Percentiles rank a stretch among this genome's conserved stretches.
These are phyloP conservation scores for Skeletonema grethae DNA, from an alignment of 108 stramenopile genomes.

Conservation along the genomic window DNA sequence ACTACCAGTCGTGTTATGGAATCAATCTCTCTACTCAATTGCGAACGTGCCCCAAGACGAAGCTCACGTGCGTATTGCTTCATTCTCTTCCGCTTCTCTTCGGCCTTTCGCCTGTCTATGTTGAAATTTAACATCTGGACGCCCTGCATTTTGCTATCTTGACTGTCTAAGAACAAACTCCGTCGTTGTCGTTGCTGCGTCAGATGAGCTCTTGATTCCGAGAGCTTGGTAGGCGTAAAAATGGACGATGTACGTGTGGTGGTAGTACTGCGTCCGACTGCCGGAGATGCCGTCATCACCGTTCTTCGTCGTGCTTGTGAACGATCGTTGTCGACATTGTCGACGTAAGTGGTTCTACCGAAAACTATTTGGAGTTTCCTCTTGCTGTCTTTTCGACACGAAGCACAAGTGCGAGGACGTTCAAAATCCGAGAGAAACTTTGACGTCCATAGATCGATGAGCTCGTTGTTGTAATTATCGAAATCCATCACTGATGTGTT, in stretches of 20 bases:
- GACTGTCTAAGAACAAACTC: constrained; percentile 9
- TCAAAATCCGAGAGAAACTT: constrained; percentile 37
- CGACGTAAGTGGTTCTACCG: constrained; percentile 26
- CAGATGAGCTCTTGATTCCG: constrained; percentile 26
- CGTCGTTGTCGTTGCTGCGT: constrained; percentile 8
- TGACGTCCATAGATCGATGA: constrained; percentile 45
- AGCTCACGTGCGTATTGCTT: constrained; percentile 45
- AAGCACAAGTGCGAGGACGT: constrained; percentile 13
- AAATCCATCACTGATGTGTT: neutral
- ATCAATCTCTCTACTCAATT: constrained; percentile 41
- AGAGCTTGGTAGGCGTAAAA: constrained; percentile 26
- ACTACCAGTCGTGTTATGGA: constrained; percentile 53
- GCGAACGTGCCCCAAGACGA: constrained; percentile 30
- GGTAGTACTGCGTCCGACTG: neutral
- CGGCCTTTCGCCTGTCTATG: constrained; percentile 33
- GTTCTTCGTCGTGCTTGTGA: constrained; percentile 10
- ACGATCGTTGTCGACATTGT: neutral
- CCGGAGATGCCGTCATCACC: neutral
- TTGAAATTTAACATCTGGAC: constrained; percentile 45
- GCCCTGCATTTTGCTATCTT: constrained; percentile 41
- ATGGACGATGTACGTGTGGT: constrained; percentile 1
- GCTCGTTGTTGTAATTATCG: constrained; percentile 10
- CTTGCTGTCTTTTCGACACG: neutral
- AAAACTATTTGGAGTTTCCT: constrained; percentile 24
- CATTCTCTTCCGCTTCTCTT: constrained; percentile 45